These are phyloP conservation scores for Magnaporthiopsis incrustans DNA, from an alignment of 2,329 filamentous ascomycete genomes.

Conservation along the genomic window DNA sequence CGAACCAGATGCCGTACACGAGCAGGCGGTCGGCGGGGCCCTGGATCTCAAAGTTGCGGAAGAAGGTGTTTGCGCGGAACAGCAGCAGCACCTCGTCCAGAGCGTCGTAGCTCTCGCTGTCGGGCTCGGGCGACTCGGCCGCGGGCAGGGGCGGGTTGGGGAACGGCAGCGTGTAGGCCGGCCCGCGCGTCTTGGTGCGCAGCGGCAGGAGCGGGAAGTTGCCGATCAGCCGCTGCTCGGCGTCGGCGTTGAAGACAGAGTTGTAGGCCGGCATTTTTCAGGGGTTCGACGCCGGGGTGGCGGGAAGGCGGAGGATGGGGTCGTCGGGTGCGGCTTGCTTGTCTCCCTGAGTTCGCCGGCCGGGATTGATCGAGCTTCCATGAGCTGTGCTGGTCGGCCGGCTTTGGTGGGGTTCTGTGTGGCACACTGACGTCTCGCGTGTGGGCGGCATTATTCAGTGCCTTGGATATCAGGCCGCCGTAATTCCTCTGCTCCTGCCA, in stretches of 20 bases:
- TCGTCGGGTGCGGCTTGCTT: not conserved
- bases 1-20: slow-evolving; percentile 93
- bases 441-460: not conserved
- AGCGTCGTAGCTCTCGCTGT: slow-evolving; percentile 80
- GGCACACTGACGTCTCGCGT: slow-evolving; percentile 2
- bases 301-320: no score
- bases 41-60: slow-evolving; percentile 99
- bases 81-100: slow-evolving; percentile 87
- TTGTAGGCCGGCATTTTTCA: slow-evolving; percentile 72
- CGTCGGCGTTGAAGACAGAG: slow-evolving; percentile 88
- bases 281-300: not conserved
- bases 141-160: slow-evolving; percentile 50
- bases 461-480: not conserved
- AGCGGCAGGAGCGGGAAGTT: slow-evolving; percentile 94
- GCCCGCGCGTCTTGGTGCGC: slow-evolving; percentile 90
- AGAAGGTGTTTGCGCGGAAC: slow-evolving; percentile 97
- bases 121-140: slow-evolving; percentile 64
- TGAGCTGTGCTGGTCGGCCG: slow-evolving; percentile 4
- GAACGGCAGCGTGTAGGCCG: slow-evolving; percentile 72
- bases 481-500: not conserved
- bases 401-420: slow-evolving; percentile 1
- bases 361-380: slow-evolving; percentile 1
- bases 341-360: not conserved
- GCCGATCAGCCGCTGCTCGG: slow-evolving; percentile 52
- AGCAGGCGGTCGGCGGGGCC: slow-evolving; percentile 88